These are phyloP conservation scores for Penicillium verhagenii DNA, from an alignment of 495 filamentous ascomycete genomes.

Conservation along the genomic window DNA sequence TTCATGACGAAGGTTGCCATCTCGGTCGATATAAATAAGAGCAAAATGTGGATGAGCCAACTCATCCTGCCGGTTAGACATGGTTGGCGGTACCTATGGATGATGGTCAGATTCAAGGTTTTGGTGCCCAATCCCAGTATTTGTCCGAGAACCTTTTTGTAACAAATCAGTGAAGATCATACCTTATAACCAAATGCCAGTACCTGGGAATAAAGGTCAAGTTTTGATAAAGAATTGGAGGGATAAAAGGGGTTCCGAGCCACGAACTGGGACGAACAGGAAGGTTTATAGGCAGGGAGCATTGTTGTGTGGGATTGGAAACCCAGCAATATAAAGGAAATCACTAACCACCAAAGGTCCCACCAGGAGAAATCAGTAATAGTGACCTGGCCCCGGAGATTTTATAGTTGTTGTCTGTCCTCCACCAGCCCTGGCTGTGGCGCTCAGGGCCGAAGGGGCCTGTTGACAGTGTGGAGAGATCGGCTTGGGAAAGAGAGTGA, in stretches of 20 bases:
- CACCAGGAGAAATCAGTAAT: slow-evolving; percentile 5
- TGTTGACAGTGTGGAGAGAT: slow-evolving; percentile 15
- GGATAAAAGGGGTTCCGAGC: slow-evolving; percentile 3
- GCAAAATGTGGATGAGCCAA: slow-evolving; percentile 33
- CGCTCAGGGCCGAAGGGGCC: slow-evolving; percentile 1
- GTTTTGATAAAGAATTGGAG: not conserved
- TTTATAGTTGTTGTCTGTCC: slow-evolving; percentile 15
- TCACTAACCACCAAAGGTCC: slow-evolving; percentile 3
- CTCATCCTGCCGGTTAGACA: slow-evolving; percentile 23
- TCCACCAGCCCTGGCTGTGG: slow-evolving; percentile 7
- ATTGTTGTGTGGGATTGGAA: slow-evolving; percentile 9
- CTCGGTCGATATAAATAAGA: slow-evolving; percentile 38
- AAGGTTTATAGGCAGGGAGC: slow-evolving; percentile 16
- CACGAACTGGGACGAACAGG: slow-evolving; percentile 7
- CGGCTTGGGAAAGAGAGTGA: not conserved
- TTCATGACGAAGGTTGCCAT: slow-evolving; percentile 37
- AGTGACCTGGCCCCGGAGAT: slow-evolving; percentile 16
- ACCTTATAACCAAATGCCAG: slow-evolving; percentile 12
- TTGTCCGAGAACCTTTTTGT: not conserved
- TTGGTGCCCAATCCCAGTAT: not conserved
- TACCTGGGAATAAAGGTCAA: slow-evolving; percentile 3
- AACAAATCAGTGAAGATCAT: not conserved
- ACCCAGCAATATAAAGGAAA: slow-evolving; percentile 3
- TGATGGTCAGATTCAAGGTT: not conserved
- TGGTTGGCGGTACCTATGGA: slow-evolving; percentile 22